Conservation (phyloP, 768 basidiomycete genomes). For the Lactarius deliciosus region DNA sequence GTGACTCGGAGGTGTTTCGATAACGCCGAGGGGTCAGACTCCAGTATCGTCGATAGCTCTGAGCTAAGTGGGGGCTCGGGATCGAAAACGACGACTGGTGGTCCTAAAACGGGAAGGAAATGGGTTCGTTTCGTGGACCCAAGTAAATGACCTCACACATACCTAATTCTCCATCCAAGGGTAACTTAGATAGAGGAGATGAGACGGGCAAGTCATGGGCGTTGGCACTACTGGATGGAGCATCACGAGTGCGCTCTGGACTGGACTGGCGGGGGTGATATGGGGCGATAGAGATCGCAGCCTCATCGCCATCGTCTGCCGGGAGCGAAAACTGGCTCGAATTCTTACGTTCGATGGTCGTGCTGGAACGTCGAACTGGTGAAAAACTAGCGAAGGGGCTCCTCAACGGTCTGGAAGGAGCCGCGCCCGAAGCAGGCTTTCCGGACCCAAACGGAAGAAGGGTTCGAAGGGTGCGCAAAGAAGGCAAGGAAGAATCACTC, state of each 20-base stretch:
- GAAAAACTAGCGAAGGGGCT: constrained; percentile 46
- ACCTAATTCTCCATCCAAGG: constrained; percentile 19
- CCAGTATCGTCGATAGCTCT: constrained; percentile 74
- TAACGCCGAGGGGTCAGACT: constrained; percentile 73
- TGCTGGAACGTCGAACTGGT: constrained; percentile 55
- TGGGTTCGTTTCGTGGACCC: neutral
- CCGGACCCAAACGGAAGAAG: constrained; percentile 65
- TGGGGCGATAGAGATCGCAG: constrained; percentile 21
- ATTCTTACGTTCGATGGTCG: constrained; percentile 25
- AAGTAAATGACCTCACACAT: constrained; percentile 7
- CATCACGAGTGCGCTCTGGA: neutral
- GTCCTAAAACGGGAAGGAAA: constrained; percentile 15
- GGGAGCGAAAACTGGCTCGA: constrained; percentile 22
- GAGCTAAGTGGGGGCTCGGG: constrained; percentile 34
- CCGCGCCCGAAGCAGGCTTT: constrained; percentile 33
- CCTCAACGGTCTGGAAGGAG: constrained; percentile 28
- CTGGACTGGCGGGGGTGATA: constrained; percentile 4
- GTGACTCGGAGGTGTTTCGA: constrained; percentile 54
- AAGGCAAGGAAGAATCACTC: constrained; percentile 34
- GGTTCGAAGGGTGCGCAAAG: constrained; percentile 63
- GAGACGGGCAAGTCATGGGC: neutral
- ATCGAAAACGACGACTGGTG: constrained; percentile 24
- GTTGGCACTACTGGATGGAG: constrained; percentile 7
- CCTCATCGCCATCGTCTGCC: constrained; percentile 12
- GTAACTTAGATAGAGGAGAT: constrained; percentile 3